phyloP scores from a whole-genome alignment of 768 basidiomycete genomes.

The Pleurotus salmoneostramineus region DNA sequence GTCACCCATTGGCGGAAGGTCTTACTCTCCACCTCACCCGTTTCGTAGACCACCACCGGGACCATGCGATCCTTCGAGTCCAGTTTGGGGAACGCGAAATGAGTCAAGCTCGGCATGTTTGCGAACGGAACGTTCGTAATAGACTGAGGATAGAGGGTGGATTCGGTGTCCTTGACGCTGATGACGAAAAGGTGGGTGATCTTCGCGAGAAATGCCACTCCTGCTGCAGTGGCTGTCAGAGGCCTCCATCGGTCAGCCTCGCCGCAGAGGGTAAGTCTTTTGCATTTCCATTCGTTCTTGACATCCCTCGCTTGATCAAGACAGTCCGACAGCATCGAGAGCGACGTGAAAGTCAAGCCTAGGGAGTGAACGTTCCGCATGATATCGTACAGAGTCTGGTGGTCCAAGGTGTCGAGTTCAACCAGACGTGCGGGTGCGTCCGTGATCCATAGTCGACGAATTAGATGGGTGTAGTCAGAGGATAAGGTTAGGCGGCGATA shows the following conservation, averaged over 20 bases:
- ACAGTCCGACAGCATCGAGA: constrained; percentile 31
- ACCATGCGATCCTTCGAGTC: not conserved
- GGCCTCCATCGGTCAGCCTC: constrained; percentile 25
- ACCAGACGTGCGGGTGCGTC: constrained; percentile 23
- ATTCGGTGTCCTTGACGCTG: constrained; percentile 13
- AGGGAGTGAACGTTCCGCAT: constrained; percentile 25
- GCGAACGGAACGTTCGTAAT: constrained; percentile 25
- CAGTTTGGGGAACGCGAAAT: constrained; percentile 27
- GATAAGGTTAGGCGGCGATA: constrained; percentile 20
- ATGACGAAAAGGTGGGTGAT: constrained; percentile 33
- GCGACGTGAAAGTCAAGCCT: constrained; percentile 25
- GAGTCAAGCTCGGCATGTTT: constrained; percentile 24
- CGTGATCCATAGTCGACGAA: constrained; percentile 32
- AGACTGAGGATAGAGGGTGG: constrained; percentile 14
- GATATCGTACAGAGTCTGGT: constrained; percentile 21
- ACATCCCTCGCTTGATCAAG: constrained; percentile 14
- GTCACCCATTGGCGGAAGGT: not conserved
- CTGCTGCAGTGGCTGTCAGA: constrained; percentile 23
- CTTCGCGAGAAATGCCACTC: constrained; percentile 28
- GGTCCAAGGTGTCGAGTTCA: constrained; percentile 13
- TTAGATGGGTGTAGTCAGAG: constrained; percentile 21
- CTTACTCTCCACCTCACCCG: not conserved
- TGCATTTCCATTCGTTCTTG: constrained; percentile 20
- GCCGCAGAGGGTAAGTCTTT: constrained; percentile 28
- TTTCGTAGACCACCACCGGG: constrained; percentile 1